Evolutionary conservation across 306 rosid genomes (phyloP).

Genomic region (Citrullus mucosospermus): DNA sequence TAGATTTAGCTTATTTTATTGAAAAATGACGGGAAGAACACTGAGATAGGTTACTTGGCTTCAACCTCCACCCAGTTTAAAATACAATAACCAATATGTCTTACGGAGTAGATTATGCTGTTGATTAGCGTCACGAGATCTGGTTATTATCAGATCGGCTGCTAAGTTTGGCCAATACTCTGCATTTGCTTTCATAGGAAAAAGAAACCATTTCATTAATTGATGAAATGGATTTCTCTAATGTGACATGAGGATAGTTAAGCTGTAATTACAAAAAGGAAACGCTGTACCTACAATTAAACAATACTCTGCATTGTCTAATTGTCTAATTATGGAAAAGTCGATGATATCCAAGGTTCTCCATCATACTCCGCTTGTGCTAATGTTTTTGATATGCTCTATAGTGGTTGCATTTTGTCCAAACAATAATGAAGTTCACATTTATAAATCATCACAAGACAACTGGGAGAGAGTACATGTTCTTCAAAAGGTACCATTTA

Average conservation of each 20-base stretch:
- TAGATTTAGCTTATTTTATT: background rate
- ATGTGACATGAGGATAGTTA: too few species aligned
- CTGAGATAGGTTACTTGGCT: background rate
- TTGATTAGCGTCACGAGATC: background rate
- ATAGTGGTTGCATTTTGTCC: conserved; percentile 95
- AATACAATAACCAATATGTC: background rate
- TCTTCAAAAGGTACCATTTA: conserved; percentile 72
- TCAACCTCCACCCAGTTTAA: background rate
- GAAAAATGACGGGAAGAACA: background rate
- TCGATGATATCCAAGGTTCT: background rate
- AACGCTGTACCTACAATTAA: background rate
- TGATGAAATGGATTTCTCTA: background rate
- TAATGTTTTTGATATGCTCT: conserved; percentile 5
- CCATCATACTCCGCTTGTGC: background rate
- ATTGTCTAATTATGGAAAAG: background rate
- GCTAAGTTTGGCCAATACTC: background rate
- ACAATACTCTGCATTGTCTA: background rate
- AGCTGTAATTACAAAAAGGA: background rate
- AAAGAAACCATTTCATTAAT: background rate
- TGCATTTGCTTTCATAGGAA: background rate
- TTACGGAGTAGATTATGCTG: background rate
- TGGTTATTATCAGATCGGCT: background rate
- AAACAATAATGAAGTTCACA: conserved; percentile 83
- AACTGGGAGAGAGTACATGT: conserved; percentile 90
- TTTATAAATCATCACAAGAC: conserved; percentile 60